A percentile compares a stretch with the other conserved stretches of the same genome.
Evolutionary conservation across 1,284 basidiomycete species (phyloP).

Genomic region (Heliocybe sulcata): DNA sequence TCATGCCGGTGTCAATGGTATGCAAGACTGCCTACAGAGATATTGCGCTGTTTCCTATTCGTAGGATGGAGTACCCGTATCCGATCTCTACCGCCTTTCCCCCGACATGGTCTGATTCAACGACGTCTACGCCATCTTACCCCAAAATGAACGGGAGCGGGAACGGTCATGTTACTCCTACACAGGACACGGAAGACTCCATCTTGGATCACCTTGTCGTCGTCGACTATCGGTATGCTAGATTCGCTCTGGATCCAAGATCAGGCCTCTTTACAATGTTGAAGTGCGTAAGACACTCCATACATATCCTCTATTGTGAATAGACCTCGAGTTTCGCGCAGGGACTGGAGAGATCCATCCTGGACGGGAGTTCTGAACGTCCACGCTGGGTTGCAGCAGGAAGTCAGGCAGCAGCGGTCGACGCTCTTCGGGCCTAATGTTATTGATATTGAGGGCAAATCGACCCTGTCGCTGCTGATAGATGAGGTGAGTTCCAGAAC

Average conservation of each 20-base stretch:
- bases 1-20: conserved; percentile 10
- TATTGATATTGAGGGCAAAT: conserved; percentile 90
- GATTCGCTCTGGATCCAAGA: conserved; percentile 83
- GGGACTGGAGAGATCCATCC: conserved; percentile 87
- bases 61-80: conserved; percentile 67
- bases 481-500: conserved; percentile 68
- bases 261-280: conserved; percentile 82
- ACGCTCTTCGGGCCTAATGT: conserved; percentile 83
- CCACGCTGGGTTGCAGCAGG: conserved; percentile 52
- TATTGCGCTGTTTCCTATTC: conserved; percentile 70
- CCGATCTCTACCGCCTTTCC: conserved; percentile 76
- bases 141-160: conserved; percentile 7
- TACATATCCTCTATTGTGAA: too few species aligned
- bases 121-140: neutral
- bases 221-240: conserved; percentile 83
- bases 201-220: conserved; percentile 47
- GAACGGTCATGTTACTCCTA: conserved; percentile 13
- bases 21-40: conserved; percentile 75
- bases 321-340: too few species aligned
- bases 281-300: conserved; percentile 52
- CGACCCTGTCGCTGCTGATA: conserved; percentile 73
- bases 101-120: conserved; percentile 7
- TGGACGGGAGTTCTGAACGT: conserved; percentile 66
- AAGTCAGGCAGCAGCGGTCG: conserved; percentile 56
- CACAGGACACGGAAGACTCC: conserved; percentile 23